Conservation (phyloP, 2,329 filamentous ascomycete species). For the Diaporthe capsici region DNA sequence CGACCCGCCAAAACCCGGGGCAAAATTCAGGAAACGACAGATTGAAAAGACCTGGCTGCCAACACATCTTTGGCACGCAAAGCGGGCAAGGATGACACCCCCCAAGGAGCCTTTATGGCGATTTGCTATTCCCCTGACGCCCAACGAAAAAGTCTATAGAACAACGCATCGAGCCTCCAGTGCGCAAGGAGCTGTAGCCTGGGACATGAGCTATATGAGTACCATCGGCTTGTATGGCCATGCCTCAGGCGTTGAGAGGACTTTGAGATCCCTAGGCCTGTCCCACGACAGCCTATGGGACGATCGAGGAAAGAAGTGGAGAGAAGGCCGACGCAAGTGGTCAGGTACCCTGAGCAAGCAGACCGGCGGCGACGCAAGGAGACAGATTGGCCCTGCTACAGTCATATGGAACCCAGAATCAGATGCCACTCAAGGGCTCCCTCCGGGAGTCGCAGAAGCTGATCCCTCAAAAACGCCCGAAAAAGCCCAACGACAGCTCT, state of each 20-base stretch:
- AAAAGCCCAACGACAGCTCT: constrained; percentile 60
- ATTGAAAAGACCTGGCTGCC: constrained; percentile 93
- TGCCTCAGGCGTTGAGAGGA: constrained; percentile 64
- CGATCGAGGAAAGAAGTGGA: constrained; percentile 79
- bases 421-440: constrained; percentile 41
- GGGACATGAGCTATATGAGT: constrained; percentile 96
- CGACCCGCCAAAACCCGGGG: constrained; percentile 66
- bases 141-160: constrained; percentile 90
- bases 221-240: constrained; percentile 84
- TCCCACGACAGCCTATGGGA: constrained; percentile 73
- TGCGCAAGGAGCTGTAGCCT: constrained; percentile 83
- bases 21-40: constrained; percentile 87
- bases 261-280: constrained; percentile 77
- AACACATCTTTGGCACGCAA: constrained; percentile 94
- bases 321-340: constrained; percentile 65
- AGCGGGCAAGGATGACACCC: constrained; percentile 89
- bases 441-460: constrained; percentile 40
- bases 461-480: constrained; percentile 34
- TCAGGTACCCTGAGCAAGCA: constrained; percentile 66
- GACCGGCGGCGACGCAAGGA: constrained; percentile 60
- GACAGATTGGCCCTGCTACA: constrained; percentile 79
- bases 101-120: constrained; percentile 88
- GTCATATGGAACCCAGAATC: constrained; percentile 79
- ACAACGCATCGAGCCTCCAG: constrained; percentile 86
- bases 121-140: constrained; percentile 86